Evolutionary conservation across 1,284 basidiomycete genomes (phyloP).

Genomic region (Cystobasidiaceae sp.): DNA sequence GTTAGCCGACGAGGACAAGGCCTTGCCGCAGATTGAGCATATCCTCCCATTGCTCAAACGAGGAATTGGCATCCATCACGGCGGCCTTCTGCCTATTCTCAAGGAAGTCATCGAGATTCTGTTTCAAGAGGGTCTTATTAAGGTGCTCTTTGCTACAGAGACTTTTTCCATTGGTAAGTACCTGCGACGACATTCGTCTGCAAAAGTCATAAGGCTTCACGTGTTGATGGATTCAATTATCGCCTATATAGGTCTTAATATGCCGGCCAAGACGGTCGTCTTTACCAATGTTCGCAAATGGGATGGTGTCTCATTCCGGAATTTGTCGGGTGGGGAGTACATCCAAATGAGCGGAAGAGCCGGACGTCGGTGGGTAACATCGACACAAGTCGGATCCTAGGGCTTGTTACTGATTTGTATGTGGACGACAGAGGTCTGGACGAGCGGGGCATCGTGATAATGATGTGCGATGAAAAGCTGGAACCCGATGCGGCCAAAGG

Average conservation of each 20-base stretch:
- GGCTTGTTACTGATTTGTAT: not conserved
- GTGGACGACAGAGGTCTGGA: constrained; percentile 80
- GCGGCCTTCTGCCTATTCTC: constrained; percentile 90
- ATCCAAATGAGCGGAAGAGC: constrained; percentile 99
- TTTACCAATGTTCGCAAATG: constrained; percentile 95
- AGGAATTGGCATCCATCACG: constrained; percentile 98
- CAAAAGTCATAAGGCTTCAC: too few relatives aligned
- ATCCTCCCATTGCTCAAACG: constrained; percentile 88
- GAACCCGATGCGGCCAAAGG: constrained; percentile 86
- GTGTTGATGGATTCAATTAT: too few relatives aligned
- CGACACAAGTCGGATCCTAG: not conserved
- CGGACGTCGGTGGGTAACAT: constrained; percentile 59
- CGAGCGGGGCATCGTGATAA: constrained; percentile 98
- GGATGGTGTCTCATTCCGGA: constrained; percentile 90
- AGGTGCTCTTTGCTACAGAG: constrained; percentile 97
- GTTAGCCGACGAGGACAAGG: constrained; percentile 78
- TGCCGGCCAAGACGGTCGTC: constrained; percentile 99
- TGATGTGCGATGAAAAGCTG: constrained; percentile 99
- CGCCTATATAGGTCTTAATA: constrained; percentile 65
- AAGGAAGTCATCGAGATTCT: constrained; percentile 99
- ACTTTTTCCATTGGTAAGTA: constrained; percentile 88
- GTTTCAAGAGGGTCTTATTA: constrained; percentile 99
- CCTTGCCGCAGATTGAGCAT: constrained; percentile 89
- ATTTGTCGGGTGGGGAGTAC: constrained; percentile 80
- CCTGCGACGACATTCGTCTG: too few relatives aligned